Base-by-base conservation (phyloP, 768 basidiomycete genomes). In the Royoungia palumana region DNA sequence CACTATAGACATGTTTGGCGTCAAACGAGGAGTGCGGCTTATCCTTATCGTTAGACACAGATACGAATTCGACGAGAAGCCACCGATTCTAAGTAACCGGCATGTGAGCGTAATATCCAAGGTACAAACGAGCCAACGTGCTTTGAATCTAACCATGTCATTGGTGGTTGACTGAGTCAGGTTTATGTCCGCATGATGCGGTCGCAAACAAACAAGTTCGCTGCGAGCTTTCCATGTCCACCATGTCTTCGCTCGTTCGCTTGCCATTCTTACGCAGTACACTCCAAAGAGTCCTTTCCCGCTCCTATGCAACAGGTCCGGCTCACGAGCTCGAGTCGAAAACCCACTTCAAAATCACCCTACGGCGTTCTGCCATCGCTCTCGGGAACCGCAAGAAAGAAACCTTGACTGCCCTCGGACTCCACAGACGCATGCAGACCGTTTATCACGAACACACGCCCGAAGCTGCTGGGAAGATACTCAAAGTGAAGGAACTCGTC, bases 341-440 rank as follows among this genome's bases (percentile, higher is more conserved):
- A 25, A 90, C 93, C 0, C 89, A 95, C 69, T 94, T 79, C 74
- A 89, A 88, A 72, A 86, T 97, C 59, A 95, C 93, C 17, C 83
- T 94, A 24, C 80, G 80, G 10, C 87, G 94, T 47, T 94, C 93
- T 6, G 85, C 83, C 41, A 94, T 94, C 53, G 85, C 90, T 1
- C 80, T 95, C 9, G 85, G 87, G 3, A 72, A 80, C 49, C 77
- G 76, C 57, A 80, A 83, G 48, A 78, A 85, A 61, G 83, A 76
- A 40, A 94, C 93, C 0, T 75, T 94, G 38, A 75, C 78, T n/a
- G 79, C 90, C 0, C 81, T 97, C 3, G 94, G 94, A 1, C 75
- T 97, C 43, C 84, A 89, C 66, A 73, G 86, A 49, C 80, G 92
- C 34, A 79, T 87, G 72, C 87, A 92, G 65, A 92, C 86, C 0